Conservation (phyloP, 2,329 filamentous ascomycete species). For the Fusarium sp. region DNA sequence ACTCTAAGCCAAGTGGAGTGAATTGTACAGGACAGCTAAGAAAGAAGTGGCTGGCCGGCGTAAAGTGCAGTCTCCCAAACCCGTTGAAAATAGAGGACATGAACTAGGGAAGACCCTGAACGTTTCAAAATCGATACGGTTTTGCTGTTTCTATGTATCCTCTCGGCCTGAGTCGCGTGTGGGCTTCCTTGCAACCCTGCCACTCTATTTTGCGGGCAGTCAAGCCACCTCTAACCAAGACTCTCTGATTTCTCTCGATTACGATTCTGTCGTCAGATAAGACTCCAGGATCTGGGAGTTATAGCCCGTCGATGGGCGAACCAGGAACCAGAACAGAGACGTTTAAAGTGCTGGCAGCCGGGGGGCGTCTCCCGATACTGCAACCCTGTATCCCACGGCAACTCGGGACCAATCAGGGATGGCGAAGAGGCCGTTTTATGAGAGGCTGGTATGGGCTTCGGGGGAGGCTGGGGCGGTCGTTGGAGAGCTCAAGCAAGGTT, state of each 20-base stretch:
- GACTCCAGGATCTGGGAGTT: conserved; percentile 9
- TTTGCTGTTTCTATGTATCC: conserved; percentile 24
- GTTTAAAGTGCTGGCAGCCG: conserved; percentile 35
- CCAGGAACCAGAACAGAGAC: conserved; percentile 17
- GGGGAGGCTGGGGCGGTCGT: conserved; percentile 1
- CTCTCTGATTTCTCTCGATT: neutral
- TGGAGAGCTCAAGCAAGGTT: neutral
- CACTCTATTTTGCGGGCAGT: conserved; percentile 14
- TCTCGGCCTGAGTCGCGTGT: neutral
- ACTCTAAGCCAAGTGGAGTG: neutral
- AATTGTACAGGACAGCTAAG: neutral
- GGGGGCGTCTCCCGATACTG: conserved; percentile 19
- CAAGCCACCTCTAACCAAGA: conserved; percentile 1
- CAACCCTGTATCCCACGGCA: conserved; percentile 27
- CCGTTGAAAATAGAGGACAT: neutral
- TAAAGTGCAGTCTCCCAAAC: neutral
- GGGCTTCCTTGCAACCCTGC: conserved; percentile 18
- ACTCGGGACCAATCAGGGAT: conserved; percentile 23
- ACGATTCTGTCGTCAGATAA: conserved; percentile 11
- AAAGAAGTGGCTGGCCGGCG: conserved; percentile 10
- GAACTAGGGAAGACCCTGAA: conserved; percentile 6
- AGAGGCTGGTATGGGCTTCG: conserved; percentile 19
- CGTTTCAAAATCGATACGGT: conserved; percentile 5
- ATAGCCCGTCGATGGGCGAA: conserved; percentile 16
- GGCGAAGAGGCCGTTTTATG: neutral